Evolutionary conservation across 129 eudicot genomes (phyloP).

Genomic region (Heracleum sosnowskyi): DNA sequence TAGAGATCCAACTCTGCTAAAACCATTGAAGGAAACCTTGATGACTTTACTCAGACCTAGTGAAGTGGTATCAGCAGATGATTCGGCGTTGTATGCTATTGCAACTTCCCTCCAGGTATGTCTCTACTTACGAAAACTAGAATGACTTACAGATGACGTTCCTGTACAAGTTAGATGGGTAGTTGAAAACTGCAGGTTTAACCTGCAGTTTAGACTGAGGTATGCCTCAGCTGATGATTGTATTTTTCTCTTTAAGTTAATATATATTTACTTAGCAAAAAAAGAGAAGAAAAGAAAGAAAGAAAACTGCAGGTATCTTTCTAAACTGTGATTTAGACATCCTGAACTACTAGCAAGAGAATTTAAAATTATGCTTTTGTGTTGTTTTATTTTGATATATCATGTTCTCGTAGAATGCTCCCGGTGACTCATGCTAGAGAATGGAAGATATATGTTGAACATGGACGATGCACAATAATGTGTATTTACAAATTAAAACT

Average conservation of each 20-base stretch:
- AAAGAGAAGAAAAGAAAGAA: no score
- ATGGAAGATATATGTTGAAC: not conserved
- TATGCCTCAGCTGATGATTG: no score
- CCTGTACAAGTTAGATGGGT: not conserved
- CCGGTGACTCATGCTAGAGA: not conserved
- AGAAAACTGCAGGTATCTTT: not conserved
- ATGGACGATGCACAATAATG: not conserved
- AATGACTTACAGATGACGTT: not conserved
- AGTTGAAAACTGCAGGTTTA: not conserved
- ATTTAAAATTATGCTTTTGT: not conserved
- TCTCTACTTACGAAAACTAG: not conserved
- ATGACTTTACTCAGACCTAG: conserved; percentile 65
- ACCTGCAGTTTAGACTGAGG: no score
- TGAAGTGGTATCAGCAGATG: conserved; percentile 44
- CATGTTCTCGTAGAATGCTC: not conserved
- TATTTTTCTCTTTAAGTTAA: no score
- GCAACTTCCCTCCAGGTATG: conserved; percentile 94
- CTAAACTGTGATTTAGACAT: not conserved
- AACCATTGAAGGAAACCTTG: conserved; percentile 87
- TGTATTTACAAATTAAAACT: not conserved
- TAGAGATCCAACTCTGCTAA: conserved; percentile 59
- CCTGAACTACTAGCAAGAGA: not conserved
- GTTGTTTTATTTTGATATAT: no score
- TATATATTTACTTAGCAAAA: no score
- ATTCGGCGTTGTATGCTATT: conserved; percentile 61